A percentile compares a stretch with the other conserved stretches of the same genome.
Evolutionary conservation across 2,329 filamentous ascomycete species (phyloP).

Genomic region (Myriosclerotinia duriaeana): DNA sequence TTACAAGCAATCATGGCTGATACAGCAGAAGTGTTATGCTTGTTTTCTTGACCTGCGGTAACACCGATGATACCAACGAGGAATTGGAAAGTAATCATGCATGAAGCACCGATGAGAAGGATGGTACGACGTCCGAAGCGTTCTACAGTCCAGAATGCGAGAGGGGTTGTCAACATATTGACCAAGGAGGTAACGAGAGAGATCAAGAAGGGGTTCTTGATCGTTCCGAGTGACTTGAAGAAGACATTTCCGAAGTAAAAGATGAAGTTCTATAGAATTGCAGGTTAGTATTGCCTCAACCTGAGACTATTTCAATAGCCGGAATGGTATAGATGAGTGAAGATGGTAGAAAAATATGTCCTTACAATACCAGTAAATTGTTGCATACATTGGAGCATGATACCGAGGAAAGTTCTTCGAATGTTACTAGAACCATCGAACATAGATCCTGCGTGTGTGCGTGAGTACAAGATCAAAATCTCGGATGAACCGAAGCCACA

Average conservation of each 20-base stretch:
- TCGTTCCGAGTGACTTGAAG: conserved; percentile 75
- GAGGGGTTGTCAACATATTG: conserved; percentile 80
- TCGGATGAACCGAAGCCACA: conserved; percentile 56
- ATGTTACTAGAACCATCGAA: conserved; percentile 49
- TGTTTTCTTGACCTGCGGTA: conserved; percentile 55
- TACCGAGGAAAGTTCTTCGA: conserved; percentile 69
- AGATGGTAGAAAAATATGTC: not conserved
- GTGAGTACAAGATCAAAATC: conserved; percentile 77
- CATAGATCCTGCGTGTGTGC: conserved; percentile 11
- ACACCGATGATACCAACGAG: conserved; percentile 77
- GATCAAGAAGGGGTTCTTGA: conserved; percentile 77
- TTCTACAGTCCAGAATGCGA: conserved; percentile 90
- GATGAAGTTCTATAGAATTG: conserved; percentile 66
- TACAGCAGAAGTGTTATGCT: conserved; percentile 57
- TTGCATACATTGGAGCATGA: conserved; percentile 77
- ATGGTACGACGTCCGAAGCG: conserved; percentile 76
- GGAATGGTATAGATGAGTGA: not conserved
- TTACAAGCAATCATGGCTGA: conserved; percentile 67
- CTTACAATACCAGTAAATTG: conserved; percentile 65
- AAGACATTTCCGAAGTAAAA: conserved; percentile 86
- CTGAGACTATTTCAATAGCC: not conserved
- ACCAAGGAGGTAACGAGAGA: conserved; percentile 83
- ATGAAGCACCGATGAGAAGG: conserved; percentile 73
- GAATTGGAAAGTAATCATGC: conserved; percentile 86
- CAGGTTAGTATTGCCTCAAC: not conserved